These are phyloP conservation scores for Cryptococcus sp. DNA, from an alignment of 1,284 basidiomycete species.

Conservation along the genomic window DNA sequence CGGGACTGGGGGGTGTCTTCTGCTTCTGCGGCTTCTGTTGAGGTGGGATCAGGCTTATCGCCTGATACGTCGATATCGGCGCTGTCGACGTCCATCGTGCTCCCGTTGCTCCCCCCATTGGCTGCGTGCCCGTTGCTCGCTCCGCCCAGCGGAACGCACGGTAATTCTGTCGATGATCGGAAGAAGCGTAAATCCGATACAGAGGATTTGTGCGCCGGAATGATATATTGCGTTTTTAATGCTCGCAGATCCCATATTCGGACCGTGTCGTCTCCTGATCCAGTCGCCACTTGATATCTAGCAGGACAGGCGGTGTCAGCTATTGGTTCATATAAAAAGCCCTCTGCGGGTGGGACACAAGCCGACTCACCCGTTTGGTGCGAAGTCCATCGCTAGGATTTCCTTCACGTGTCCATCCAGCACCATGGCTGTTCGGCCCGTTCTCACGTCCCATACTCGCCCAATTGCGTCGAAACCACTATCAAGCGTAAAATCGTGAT, in stretches of 20 bases:
- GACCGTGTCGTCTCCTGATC: conserved; percentile 94
- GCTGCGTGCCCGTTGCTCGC: conserved; percentile 36
- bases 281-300: conserved; percentile 95
- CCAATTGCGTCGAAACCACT: conserved; percentile 96
- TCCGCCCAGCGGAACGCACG: conserved; percentile 35
- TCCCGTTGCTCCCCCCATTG: conserved; percentile 14
- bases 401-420: conserved; percentile 95
- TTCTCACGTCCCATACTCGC: conserved; percentile 93
- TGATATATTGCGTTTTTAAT: conserved; percentile 88
- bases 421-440: conserved; percentile 95
- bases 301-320: conserved; percentile 14
- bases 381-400: conserved; percentile 88
- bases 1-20: conserved; percentile 55
- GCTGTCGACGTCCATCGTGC: conserved; percentile 31
- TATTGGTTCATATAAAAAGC: neutral
- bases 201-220: conserved; percentile 92
- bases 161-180: conserved; percentile 55
- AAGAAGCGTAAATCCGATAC: conserved; percentile 96
- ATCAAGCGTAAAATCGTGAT: conserved; percentile 2
- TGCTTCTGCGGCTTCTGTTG: conserved; percentile 1
- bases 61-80: conserved; percentile 43
- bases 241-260: conserved; percentile 98
- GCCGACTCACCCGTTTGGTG: conserved; percentile 80
- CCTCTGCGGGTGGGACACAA: too few relatives aligned
- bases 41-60: conserved; percentile 7